Base-by-base conservation (phyloP, 106 monocot genomes). In the Apostasia ramifera region DNA sequence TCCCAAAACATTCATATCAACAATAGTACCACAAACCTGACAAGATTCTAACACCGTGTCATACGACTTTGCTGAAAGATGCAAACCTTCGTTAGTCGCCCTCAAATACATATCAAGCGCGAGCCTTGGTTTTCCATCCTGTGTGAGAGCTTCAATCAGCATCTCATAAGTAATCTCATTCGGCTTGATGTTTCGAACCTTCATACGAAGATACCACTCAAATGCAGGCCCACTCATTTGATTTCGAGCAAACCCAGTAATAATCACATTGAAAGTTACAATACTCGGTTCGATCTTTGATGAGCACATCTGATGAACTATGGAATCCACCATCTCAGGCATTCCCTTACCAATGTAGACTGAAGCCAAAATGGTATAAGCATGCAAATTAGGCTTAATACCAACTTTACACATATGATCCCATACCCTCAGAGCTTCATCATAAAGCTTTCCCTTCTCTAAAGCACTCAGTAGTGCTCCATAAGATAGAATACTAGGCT, bases 191-290 rank as follows among this genome's bases (percentile, higher is more conserved):
- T 85, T 89, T 46, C 53, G 61, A 14, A 75, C 69, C 42, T 92
- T 92, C 95, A 97, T 97, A 0, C 83, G 71, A 57, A 89, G 78
- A 80, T 89, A 97, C 95, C 95, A 97, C 70, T 97, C 89, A 53
- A 82, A 79, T 66, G 92, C 92, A 60, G 80, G 66, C 51, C 77
- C 75, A 8, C 84, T 75, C 72, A 82, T 75, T 26, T 69, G 63
- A 0, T 81, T 84, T 57, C 84, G 80, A 5, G 78, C 82, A 70
- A 84, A 97, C 40, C 86, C 81, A 0, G 80, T 86, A 2, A 97
- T 97, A 70, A 97, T 92, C n/a, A 92, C 92, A 55, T 97, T 97
- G 58, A 64, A 92, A 61, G 92, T 97, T 13, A 97, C 86, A 26
- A 97, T 89, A 41, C 69, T 92, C 43, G 95, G 95, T 49, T 84